Evolutionary conservation across 176 grass and related monocot genomes (phyloP).

Genomic region (Puccinellia tenuiflora): DNA sequence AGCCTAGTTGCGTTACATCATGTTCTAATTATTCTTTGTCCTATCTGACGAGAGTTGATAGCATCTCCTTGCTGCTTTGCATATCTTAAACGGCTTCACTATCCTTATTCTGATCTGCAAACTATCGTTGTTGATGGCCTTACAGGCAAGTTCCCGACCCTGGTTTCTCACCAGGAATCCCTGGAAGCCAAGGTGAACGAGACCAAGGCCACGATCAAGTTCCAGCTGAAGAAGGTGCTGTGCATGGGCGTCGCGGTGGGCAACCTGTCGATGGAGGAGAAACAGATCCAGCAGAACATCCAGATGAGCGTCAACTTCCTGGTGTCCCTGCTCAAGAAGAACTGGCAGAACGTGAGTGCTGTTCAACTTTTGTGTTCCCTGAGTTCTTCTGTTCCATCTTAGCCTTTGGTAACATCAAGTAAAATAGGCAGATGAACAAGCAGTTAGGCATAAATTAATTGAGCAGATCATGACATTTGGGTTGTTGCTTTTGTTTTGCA

Average conservation of each 20-base stretch:
- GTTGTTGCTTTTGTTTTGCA: constrained; percentile 17
- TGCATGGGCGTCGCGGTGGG: constrained; percentile 86
- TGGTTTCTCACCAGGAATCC: constrained; percentile 68
- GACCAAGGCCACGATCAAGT: constrained; percentile 75
- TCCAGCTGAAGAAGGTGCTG: constrained; percentile 81
- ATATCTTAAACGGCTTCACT: no score
- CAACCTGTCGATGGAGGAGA: constrained; percentile 76
- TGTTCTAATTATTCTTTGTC: no score
- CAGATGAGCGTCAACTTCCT: constrained; percentile 82
- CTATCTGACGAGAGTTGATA: no score
- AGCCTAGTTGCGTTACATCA: no score
- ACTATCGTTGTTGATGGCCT: no score
- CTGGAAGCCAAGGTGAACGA: constrained; percentile 77
- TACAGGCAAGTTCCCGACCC: constrained; percentile 74
- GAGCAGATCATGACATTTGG: background rate
- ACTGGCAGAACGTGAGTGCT: constrained; percentile 72
- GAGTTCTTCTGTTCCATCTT: background rate
- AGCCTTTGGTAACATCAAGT: background rate
- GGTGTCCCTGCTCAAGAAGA: constrained; percentile 78
- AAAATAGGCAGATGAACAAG: background rate
- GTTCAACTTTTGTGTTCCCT: background rate
- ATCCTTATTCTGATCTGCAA: no score
- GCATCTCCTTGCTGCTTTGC: no score
- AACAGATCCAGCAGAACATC: constrained; percentile 78
- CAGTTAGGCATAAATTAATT: background rate